Evolutionary conservation across 2,329 filamentous ascomycete species (phyloP).

Genomic region (Fusarium sp.): DNA sequence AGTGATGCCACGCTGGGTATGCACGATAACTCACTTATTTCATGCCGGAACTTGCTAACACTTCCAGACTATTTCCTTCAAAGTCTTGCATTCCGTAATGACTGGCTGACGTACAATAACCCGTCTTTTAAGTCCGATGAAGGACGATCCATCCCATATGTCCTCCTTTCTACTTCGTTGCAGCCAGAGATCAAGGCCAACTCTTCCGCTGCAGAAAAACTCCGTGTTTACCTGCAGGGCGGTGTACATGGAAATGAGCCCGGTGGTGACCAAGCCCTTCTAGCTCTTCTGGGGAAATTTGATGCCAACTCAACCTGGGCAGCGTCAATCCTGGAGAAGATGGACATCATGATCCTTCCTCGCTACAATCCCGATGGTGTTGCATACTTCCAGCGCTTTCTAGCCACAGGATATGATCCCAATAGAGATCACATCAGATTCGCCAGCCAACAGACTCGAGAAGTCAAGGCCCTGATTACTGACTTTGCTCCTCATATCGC

Average conservation of each 20-base stretch:
- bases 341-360: constrained; percentile 45
- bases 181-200: constrained; percentile 29
- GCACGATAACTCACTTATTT: accelerated
- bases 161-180: constrained; percentile 17
- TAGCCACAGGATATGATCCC: constrained; percentile 44
- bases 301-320: constrained; percentile 44
- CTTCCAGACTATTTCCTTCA: constrained; percentile 35
- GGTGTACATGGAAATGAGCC: constrained; percentile 47
- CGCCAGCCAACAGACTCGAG: constrained; percentile 36
- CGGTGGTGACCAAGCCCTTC: constrained; percentile 41
- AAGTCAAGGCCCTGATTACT: constrained; percentile 41
- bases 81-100: constrained; percentile 33
- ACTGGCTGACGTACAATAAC: constrained; percentile 40
- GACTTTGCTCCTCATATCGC: constrained; percentile 42
- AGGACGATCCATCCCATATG: constrained; percentile 38
- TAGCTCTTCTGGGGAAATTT: constrained; percentile 43
- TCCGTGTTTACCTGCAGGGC: constrained; percentile 44
- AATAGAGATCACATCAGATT: constrained; percentile 47
- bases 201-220: constrained; percentile 31
- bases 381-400: constrained; percentile 43
- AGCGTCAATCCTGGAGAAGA: constrained; percentile 37
- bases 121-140: constrained; percentile 39
- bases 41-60: not conserved
- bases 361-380: constrained; percentile 47
- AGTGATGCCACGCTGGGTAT: constrained; percentile 27